These are phyloP conservation scores for Amanita molliuscula DNA, from an alignment of 768 basidiomycete species.

Conservation along the genomic window DNA sequence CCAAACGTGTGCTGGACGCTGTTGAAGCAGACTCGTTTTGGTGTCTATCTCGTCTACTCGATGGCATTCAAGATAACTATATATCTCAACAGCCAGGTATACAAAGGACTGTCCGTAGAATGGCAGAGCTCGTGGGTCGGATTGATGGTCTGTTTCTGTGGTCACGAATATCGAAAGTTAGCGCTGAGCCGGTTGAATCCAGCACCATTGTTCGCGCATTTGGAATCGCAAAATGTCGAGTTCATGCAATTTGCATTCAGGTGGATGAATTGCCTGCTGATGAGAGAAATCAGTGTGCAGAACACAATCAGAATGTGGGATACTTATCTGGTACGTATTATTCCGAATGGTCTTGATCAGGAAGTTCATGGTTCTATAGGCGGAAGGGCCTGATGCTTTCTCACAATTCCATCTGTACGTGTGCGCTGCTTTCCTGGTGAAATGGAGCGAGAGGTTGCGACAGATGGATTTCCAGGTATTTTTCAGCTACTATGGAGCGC, in stretches of 20 bases:
- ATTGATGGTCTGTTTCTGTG: slow-evolving; percentile 54
- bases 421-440: slow-evolving; percentile 92
- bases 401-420: slow-evolving; percentile 99
- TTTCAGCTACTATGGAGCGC: background rate
- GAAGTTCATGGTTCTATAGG: slow-evolving; percentile 33
- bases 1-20: slow-evolving; percentile 62
- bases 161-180: slow-evolving; percentile 1
- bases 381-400: slow-evolving; percentile 96
- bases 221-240: slow-evolving; percentile 87
- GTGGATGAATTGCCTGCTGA: slow-evolving; percentile 99
- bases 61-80: slow-evolving; percentile 98
- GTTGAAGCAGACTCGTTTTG: slow-evolving; percentile 97
- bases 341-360: background rate
- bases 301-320: slow-evolving; percentile 99
- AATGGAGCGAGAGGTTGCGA: slow-evolving; percentile 87
- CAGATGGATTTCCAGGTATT: slow-evolving; percentile 98
- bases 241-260: slow-evolving; percentile 99
- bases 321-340: slow-evolving; percentile 77
- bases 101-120: slow-evolving; percentile 83
- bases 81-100: slow-evolving; percentile 96
- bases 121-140: slow-evolving; percentile 86
- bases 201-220: slow-evolving; percentile 84
- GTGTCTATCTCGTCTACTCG: slow-evolving; percentile 91
- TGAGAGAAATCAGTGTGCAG: slow-evolving; percentile 95
- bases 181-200: slow-evolving; percentile 6